Percentiles rank a stretch among this genome's conserved stretches.
phyloP scores from a whole-genome alignment of 208 protist genomes.

The Leishmania guyanensis region DNA sequence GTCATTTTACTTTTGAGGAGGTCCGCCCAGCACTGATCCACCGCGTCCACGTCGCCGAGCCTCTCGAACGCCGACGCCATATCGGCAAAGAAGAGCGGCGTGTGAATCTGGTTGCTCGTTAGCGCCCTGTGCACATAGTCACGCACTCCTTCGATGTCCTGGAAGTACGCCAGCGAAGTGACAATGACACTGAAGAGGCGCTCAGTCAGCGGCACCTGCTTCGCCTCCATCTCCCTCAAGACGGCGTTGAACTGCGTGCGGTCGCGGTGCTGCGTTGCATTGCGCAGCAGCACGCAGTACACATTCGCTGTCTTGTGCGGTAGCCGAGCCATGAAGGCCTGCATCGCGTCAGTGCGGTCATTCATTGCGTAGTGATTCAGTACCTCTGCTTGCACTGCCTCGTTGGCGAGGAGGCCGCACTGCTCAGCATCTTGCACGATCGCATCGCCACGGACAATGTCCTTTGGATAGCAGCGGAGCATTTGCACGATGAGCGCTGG shows the following conservation, averaged over 20 bases:
- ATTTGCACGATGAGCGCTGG: slow-evolving; percentile 67
- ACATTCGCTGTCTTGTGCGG: slow-evolving; percentile 70
- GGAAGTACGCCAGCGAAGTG: slow-evolving; percentile 60
- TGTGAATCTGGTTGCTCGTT: slow-evolving; percentile 43
- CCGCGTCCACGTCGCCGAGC: slow-evolving; percentile 50
- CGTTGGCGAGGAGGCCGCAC: slow-evolving; percentile 64
- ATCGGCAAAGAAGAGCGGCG: slow-evolving; percentile 83
- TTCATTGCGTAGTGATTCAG: slow-evolving; percentile 66
- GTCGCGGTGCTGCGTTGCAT: slow-evolving; percentile 65
- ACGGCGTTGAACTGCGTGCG: slow-evolving; percentile 53
- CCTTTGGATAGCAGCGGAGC: slow-evolving; percentile 55
- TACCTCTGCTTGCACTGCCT: slow-evolving; percentile 82
- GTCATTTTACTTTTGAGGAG: slow-evolving; percentile 72
- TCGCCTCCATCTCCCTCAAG: slow-evolving; percentile 48
- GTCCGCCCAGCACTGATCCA: slow-evolving; percentile 83
- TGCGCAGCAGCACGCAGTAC: slow-evolving; percentile 78
- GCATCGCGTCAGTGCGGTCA: slow-evolving; percentile 51
- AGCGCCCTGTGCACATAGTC: slow-evolving; percentile 63
- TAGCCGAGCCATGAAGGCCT: slow-evolving; percentile 62
- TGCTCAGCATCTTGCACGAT: slow-evolving; percentile 75
- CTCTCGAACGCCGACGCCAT: slow-evolving; percentile 71
- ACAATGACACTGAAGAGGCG: slow-evolving; percentile 81
- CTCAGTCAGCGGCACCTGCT: slow-evolving; percentile 66
- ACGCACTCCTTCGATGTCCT: slow-evolving; percentile 69
- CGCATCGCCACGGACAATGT: slow-evolving; percentile 47